Evolutionary conservation across 192 early-diverging fungal species (phyloP), one percentile per base, ranked within the genome.

Genomic region (Phycomyces nitens): DNA sequence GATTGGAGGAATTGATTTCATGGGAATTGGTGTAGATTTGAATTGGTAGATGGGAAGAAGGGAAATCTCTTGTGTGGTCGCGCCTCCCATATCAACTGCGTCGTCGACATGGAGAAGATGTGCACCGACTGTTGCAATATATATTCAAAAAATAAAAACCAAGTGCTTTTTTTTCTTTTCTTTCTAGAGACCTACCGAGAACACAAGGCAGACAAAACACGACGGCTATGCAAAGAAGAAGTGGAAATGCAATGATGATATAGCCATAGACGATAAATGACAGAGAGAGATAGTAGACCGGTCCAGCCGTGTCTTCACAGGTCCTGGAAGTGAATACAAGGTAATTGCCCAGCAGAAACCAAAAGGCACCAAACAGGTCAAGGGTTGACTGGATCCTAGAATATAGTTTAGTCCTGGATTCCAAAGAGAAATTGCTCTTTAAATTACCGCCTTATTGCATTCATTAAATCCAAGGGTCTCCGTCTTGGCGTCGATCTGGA

Each of bases 291-390:
- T 85, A 84, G 49, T 88, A 89, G n/a, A 92, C 61, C 43, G 78
- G 73, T 0, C 85, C 84, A 38, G 88, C 86, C 22, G 72, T 78
- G 0, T 62, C 9, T 29, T 68, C 66, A 64, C 83, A 88, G 7
- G 53, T 71, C 1, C 67, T 62, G 24, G 76, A 77, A 10, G 80
- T 79, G 60, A 91, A 90, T 21, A 88, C 62, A 56, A 85, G 81
- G 65, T 84, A 86, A 66, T 91, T 92, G 62, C 85, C 88, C 66
- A 82, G 65, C 47, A 91, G 71, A 66, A 88, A 91, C 78, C 86
- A 77, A 22, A 86, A 64, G 16, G 80, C 72, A 20, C 79, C 79
- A 67, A 83, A 75, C 11, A 85, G 47, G 58, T 86, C 82, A n/a
- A 89, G 71, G 50, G 77, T 58, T 20, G 80, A 80, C 75, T 84